phyloP scores from a whole-genome alignment of 177 flowering plant species.

The Vitis hybrid region DNA sequence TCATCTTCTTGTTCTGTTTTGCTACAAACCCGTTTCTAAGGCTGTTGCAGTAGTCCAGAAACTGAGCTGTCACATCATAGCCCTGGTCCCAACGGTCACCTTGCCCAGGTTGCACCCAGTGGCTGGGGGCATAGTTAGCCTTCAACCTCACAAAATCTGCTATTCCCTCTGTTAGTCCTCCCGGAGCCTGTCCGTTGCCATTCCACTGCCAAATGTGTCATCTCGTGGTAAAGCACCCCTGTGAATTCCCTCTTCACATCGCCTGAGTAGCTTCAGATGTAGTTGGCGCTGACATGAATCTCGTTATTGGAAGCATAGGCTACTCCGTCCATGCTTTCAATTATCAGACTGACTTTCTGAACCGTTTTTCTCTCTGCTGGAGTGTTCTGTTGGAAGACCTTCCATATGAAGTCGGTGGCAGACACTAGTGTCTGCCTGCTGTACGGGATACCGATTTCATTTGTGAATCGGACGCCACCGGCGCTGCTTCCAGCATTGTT shows the following conservation, averaged over 20 bases:
- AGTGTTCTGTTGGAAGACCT: constrained; percentile 21
- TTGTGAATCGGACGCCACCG: constrained; percentile 25
- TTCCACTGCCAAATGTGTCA: too few relatives aligned
- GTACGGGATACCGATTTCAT: constrained; percentile 25
- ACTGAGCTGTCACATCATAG: too few relatives aligned
- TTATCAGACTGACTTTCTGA: constrained; percentile 14
- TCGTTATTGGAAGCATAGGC: constrained; percentile 19
- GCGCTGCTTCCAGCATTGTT: constrained; percentile 20
- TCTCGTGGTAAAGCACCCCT: neutral
- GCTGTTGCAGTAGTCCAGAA: too few relatives aligned
- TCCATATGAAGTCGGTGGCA: constrained; percentile 31
- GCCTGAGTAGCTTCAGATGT: constrained; percentile 1
- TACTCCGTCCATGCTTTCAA: constrained; percentile 30
- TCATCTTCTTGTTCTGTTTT: neutral
- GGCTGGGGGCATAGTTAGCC: too few relatives aligned
- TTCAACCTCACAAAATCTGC: too few relatives aligned
- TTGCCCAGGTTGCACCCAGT: too few relatives aligned
- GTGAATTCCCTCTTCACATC: constrained; percentile 4
- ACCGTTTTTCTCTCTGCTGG: constrained; percentile 25
- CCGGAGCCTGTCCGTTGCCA: too few relatives aligned
- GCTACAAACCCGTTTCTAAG: constrained; percentile 15
- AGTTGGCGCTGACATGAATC: constrained; percentile 2
- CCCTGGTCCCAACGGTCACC: too few relatives aligned
- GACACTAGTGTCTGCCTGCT: constrained; percentile 8
- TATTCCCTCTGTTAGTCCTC: too few relatives aligned